Base-by-base conservation (phyloP, 805 yeast genomes). In the Saccharomyces mikatae region DNA sequence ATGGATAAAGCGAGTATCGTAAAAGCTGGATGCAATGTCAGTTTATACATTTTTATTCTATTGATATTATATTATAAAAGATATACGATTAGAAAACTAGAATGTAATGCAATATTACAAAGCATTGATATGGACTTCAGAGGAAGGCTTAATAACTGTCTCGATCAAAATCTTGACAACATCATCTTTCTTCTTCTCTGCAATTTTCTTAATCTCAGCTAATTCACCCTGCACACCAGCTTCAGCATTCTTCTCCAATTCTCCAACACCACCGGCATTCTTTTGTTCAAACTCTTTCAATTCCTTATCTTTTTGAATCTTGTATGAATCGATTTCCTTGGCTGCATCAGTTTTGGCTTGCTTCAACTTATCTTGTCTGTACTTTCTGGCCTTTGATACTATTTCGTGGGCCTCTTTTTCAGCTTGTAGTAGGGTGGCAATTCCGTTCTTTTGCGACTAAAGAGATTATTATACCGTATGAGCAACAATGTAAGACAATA, bases 341-440 rank as follows among this genome's bases (percentile, higher is more conserved):
- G 89, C 86, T 41, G 99, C 99, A 71, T 94, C 98, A 26, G 85
- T 75, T 76, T 90, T 92, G 52, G 98, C 96, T 49, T 94, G 91
- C 81, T 92, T 94, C 70, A 94, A 80, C 61, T 90, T 87, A 62
- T 82, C 85, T 46, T 68, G 80, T 81, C 69, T 78, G 78, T 85
- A 89, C 64, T 84, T 80, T 78, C 98, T 88, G 26, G 99, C 97
- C 69, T 87, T 86, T 65, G 91, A 80, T 58, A 94, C 98, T 60
- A 91, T 87, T 63, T 85, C 91, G 64, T 96, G 97, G n/a, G 99
- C 98, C 66, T 89, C 92, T 74, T 87, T 89, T 76, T 94, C 99
- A 58, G 98, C 96, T 79, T 87, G 68, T 52, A 70, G 59, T 52
- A 70, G 57, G 41, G 72, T 66, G 44, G 71, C 71, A 57, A 70